Evolutionary conservation across 305 asterid species (phyloP), one percentile per base, ranked within the genome.

Genomic region (Solanum chacoense): DNA sequence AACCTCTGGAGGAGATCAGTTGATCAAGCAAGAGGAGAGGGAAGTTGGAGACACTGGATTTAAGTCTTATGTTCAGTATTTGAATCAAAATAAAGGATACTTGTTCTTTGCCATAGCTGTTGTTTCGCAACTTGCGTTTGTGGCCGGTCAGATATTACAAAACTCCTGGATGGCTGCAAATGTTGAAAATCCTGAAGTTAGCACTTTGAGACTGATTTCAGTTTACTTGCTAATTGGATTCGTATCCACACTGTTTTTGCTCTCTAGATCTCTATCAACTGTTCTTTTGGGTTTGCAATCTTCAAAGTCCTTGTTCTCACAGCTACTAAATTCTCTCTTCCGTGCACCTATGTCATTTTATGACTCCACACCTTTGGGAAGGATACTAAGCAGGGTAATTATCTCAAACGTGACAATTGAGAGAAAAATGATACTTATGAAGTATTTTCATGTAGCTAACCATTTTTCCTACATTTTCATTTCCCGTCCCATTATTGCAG

Each of bases 161-260:
- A 96, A 96, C 88, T 91, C 95, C 12, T 96, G 99, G 99, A 97
- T 97, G 99, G 99, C 99, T 34, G 97, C 98, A 83, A 93, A 92
- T 89, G 98, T 97, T 63, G 99, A 97, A 67, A 92, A 94, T 91
- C 93, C 93, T 20, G 81, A 88, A 65, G 89, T 94, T 9, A 91
- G 90, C 88, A 92, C 91, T 0, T 90, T 95, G 94, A 93, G 90
- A 88, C 90, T 97, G 90, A 97, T 97, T 37, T 28, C 91, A 24
- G 95, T 97, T 29, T 97, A 97, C 91, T 91, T 97, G 89, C 77
- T 93, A 87, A 94, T 97, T 59, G 99, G 98, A 59, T 87, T 95
- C 12, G 42, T 85, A 1, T 92, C 98, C 45, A 72, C 94, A 0
- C 6, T 93, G 3, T 92, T 95, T 88, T 90, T 95, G 89, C 95